Evolutionary conservation across 108 stramenopile species (phyloP).

Genomic region (Mediolabrus comicus): DNA sequence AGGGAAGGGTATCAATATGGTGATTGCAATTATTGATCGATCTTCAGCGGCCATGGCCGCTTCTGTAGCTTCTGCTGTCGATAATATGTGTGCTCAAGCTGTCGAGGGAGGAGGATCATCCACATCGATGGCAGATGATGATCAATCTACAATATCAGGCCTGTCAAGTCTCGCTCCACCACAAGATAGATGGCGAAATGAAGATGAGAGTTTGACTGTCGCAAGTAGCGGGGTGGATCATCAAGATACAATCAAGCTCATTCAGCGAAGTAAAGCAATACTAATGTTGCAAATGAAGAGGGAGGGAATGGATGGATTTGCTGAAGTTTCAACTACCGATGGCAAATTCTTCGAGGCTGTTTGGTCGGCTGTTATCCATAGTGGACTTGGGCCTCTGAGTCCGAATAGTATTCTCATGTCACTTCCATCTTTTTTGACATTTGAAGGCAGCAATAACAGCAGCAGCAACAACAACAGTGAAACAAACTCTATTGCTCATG

Average conservation of each 20-base stretch:
- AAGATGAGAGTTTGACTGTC: slow-evolving; percentile 6
- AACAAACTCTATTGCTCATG: background rate
- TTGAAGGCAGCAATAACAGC: background rate
- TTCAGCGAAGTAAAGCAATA: slow-evolving; percentile 32
- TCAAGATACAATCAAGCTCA: slow-evolving; percentile 22
- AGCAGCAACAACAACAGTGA: background rate
- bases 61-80: slow-evolving; percentile 32
- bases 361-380: slow-evolving; percentile 54
- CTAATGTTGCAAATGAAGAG: slow-evolving; percentile 58
- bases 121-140: background rate
- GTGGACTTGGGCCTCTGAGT: slow-evolving; percentile 68
- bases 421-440: slow-evolving; percentile 46
- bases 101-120: background rate
- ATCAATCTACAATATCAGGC: background rate
- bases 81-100: slow-evolving; percentile 18
- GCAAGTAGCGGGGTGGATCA: slow-evolving; percentile 33
- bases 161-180: background rate
- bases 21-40: slow-evolving; percentile 41
- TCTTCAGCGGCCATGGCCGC: slow-evolving; percentile 32
- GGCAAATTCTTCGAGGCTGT: slow-evolving; percentile 35
- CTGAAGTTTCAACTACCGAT: slow-evolving; percentile 45
- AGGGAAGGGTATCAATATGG: slow-evolving; percentile 62
- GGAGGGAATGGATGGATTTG: slow-evolving; percentile 64
- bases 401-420: slow-evolving; percentile 75
- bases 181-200: slow-evolving; percentile 29